Evolutionary conservation across 1,284 basidiomycete species (phyloP).

Genomic region (Trichosporon sp.): DNA sequence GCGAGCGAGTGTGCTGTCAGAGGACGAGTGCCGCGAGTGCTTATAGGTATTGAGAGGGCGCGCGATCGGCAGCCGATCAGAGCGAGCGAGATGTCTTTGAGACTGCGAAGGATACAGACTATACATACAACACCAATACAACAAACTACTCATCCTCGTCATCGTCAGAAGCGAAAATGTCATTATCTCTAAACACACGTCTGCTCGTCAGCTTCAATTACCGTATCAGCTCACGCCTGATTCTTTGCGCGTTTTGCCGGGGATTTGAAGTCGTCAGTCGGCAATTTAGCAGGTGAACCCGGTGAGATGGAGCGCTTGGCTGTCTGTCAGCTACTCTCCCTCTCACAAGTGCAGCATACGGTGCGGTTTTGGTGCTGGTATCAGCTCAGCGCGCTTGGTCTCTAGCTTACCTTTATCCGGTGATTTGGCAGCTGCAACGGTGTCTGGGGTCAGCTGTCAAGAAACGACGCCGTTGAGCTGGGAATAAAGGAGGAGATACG

Average conservation of each 20-base stretch:
- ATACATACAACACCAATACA: too few relatives aligned
- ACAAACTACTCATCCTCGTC: slow-evolving; percentile 11
- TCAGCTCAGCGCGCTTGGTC: background rate
- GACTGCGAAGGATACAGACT: too few relatives aligned
- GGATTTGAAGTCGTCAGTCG: background rate
- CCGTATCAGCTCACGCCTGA: slow-evolving; percentile 16
- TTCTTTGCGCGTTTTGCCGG: slow-evolving; percentile 13
- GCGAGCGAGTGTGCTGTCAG: too few relatives aligned
- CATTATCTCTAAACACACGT: slow-evolving; percentile 20
- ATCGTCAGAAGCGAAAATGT: slow-evolving; percentile 24
- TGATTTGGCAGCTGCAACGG: background rate
- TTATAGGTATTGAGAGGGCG: too few relatives aligned
- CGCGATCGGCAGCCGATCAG: too few relatives aligned
- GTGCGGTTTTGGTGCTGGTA: background rate
- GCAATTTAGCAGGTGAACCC: too few relatives aligned
- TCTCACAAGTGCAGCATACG: background rate
- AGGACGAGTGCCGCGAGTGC: too few relatives aligned
- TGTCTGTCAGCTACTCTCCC: background rate
- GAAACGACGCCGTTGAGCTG: too few relatives aligned
- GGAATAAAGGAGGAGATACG: too few relatives aligned
- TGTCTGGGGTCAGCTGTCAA: background rate
- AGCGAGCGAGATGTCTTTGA: too few relatives aligned
- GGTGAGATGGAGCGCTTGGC: background rate
- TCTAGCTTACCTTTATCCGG: background rate
- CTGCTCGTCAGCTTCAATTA: slow-evolving; percentile 9